These are phyloP conservation scores for Neoboletus magnificus DNA, from an alignment of 768 basidiomycete genomes.

Conservation along the genomic window DNA sequence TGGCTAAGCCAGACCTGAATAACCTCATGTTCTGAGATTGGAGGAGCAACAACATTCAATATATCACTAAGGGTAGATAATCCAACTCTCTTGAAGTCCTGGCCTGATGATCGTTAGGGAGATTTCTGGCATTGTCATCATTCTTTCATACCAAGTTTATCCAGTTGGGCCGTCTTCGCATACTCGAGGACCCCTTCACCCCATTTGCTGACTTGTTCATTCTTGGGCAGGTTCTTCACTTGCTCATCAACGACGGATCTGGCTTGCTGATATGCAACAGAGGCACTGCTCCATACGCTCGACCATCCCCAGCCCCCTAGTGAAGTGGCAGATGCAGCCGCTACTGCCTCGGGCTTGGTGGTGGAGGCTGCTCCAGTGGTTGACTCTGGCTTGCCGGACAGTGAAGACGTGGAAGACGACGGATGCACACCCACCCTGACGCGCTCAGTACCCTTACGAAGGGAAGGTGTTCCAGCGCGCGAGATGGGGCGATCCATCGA, in stretches of 20 bases:
- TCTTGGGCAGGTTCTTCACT: constrained; percentile 82
- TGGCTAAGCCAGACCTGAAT: constrained; percentile 95
- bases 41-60: constrained; percentile 94
- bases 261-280: constrained; percentile 84
- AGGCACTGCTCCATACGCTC: constrained; percentile 84
- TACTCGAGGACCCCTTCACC: constrained; percentile 81
- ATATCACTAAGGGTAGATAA: constrained; percentile 88
- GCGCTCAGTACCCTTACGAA: constrained; percentile 75
- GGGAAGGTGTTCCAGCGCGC: constrained; percentile 65
- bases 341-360: constrained; percentile 17
- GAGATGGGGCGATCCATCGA: constrained; percentile 57
- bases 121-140: neutral
- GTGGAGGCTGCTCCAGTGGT: constrained; percentile 27
- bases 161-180: constrained; percentile 85
- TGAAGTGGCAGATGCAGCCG: constrained; percentile 10
- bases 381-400: constrained; percentile 34
- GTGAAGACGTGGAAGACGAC: constrained; percentile 41
- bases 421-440: constrained; percentile 57
- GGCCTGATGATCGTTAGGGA: constrained; percentile 46
- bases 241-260: constrained; percentile 88
- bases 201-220: constrained; percentile 87
- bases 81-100: constrained; percentile 87
- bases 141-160: constrained; percentile 74
- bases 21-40: constrained; percentile 97
- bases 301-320: constrained; percentile 75